phyloP scores from a whole-genome alignment of 2,329 filamentous ascomycete species.

The Ambrosiella beaveri region DNA sequence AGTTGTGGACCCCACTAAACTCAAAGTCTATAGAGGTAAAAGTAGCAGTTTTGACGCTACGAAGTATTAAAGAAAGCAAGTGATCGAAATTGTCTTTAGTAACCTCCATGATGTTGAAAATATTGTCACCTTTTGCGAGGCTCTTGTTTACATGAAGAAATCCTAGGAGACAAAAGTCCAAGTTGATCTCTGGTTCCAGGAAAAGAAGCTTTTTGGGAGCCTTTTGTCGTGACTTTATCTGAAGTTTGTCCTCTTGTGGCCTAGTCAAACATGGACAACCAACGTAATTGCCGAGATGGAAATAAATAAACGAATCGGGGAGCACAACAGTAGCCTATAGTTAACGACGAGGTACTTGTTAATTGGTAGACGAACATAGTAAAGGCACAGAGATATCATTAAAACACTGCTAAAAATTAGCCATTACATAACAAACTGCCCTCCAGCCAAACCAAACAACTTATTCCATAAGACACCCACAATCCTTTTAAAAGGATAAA shows the following conservation, averaged over 20 bases:
- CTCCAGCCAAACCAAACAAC: neutral
- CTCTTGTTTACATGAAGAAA: too few relatives aligned
- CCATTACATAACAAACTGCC: neutral
- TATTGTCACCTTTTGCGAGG: too few relatives aligned
- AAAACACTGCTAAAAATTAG: neutral
- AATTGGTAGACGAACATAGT: neutral
- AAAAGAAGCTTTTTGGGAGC: too few relatives aligned
- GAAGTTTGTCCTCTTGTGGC: too few relatives aligned
- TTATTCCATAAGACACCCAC: too few relatives aligned
- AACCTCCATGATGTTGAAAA: constrained; percentile 14
- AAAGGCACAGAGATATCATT: neutral
- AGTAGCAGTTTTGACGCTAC: constrained; percentile 17
- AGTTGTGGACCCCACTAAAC: constrained; percentile 21
- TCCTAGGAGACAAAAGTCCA: too few relatives aligned
- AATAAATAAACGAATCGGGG: neutral
- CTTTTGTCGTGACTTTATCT: too few relatives aligned
- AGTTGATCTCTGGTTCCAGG: too few relatives aligned
- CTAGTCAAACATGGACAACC: too few relatives aligned
- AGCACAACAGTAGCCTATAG: neutral
- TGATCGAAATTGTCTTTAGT: constrained; percentile 14
- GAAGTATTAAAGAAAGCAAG: constrained; percentile 18
- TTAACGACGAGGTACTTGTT: too few relatives aligned
- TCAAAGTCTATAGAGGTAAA: constrained; percentile 23
- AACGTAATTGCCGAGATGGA: too few relatives aligned
- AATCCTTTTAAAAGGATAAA: neutral